Evolutionary conservation across 139 green algal species (phyloP).

Genomic region (Picocystis salinarum): DNA sequence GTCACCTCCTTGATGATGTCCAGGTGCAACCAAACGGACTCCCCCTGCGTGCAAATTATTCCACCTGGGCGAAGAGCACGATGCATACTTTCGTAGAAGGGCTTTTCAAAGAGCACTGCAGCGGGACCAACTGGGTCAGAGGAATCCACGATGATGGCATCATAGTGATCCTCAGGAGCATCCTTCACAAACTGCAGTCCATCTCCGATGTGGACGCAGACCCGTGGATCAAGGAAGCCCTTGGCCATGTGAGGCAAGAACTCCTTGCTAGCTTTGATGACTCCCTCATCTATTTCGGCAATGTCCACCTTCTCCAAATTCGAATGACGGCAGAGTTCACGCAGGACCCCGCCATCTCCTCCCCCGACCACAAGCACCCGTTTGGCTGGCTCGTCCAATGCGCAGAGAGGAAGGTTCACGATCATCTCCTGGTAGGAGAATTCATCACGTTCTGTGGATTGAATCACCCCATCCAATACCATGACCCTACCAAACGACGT

Average conservation of each 20-base stretch:
- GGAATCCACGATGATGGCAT: conserved; percentile 95
- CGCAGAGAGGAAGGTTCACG: conserved; percentile 73
- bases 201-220: conserved; percentile 70
- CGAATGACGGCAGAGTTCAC: conserved; percentile 55
- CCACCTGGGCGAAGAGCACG: conserved; percentile 71
- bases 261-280: conserved; percentile 45
- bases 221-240: conserved; percentile 75
- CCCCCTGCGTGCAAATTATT: conserved; percentile 75
- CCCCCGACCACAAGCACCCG: conserved; percentile 86
- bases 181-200: conserved; percentile 83
- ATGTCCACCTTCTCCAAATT: conserved; percentile 78
- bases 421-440: conserved; percentile 99
- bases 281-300: conserved; percentile 81
- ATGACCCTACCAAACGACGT: conserved; percentile 77
- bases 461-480: conserved; percentile 88
- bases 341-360: conserved; percentile 87
- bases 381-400: conserved; percentile 35
- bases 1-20: conserved; percentile 82
- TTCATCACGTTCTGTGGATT: conserved; percentile 87
- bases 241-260: conserved; percentile 74
- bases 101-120: conserved; percentile 63
- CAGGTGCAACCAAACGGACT: conserved; percentile 47
- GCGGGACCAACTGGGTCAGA: conserved; percentile 88
- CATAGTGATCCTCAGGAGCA: conserved; percentile 48
- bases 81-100: conserved; percentile 90